phyloP scores from a whole-genome alignment of 495 filamentous ascomycete genomes.

The Articulospora tetracladia region DNA sequence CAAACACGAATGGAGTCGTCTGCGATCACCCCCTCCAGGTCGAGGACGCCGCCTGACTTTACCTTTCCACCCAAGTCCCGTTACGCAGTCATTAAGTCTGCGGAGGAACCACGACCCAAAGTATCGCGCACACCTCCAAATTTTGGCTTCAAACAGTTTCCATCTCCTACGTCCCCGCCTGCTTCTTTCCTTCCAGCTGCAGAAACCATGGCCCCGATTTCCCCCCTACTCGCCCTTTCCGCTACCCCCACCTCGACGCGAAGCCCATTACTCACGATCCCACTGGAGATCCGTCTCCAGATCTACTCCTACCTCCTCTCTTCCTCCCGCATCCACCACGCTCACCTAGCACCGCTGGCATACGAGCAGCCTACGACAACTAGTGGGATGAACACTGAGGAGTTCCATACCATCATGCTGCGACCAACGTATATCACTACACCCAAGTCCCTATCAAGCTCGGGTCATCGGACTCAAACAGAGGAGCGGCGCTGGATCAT shows the following conservation, averaged over 20 bases:
- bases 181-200: background rate
- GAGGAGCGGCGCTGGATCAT: no score
- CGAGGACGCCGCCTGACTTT: conserved; percentile 7
- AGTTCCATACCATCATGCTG: conserved; percentile 7
- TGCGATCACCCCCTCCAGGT: conserved; percentile 13
- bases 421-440: background rate
- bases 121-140: background rate
- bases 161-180: background rate
- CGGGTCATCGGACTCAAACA: background rate
- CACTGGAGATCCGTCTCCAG: conserved; percentile 21
- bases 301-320: conserved; percentile 17
- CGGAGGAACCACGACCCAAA: no score
- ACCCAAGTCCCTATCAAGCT: background rate
- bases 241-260: background rate
- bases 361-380: background rate
- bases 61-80: conserved; percentile 9
- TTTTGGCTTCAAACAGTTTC: background rate
- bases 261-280: conserved; percentile 11
- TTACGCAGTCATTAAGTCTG: background rate
- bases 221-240: background rate
- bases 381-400: background rate
- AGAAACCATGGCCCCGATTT: background rate
- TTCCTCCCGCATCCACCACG: conserved; percentile 13
- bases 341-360: conserved; percentile 11
- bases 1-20: no score